Conservation (phyloP, 2,329 filamentous ascomycete genomes). For the Plectosphaerella cucumerina region DNA sequence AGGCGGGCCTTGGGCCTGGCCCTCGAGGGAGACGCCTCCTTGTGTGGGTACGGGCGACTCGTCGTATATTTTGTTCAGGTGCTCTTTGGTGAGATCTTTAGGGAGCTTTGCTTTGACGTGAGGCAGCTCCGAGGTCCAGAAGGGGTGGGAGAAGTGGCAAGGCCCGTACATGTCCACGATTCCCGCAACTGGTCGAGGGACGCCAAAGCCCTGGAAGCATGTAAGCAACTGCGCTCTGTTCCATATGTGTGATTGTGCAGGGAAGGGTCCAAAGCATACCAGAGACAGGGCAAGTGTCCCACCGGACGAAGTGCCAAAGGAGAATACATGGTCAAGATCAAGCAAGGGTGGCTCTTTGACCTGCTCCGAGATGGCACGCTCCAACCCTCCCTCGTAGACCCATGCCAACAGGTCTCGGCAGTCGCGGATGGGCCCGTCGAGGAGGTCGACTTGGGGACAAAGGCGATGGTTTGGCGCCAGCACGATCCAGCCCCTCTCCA, state of each 20-base stretch:
- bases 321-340: conserved; percentile 25
- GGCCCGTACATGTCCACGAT: conserved; percentile 38
- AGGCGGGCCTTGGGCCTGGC: conserved; percentile 26
- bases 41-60: conserved; percentile 29
- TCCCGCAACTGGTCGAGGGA: conserved; percentile 27
- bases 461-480: conserved; percentile 27
- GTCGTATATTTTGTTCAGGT: conserved; percentile 29
- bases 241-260: background rate
- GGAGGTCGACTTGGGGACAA: conserved; percentile 24
- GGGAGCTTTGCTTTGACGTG: conserved; percentile 23
- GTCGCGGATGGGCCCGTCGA: conserved; percentile 26
- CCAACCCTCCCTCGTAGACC: conserved; percentile 24
- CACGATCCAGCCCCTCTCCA: conserved; percentile 31
- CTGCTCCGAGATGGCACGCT: conserved; percentile 16
- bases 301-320: conserved; percentile 31
- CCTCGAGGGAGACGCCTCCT: conserved; percentile 35
- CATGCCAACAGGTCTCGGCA: conserved; percentile 28
- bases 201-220: conserved; percentile 27
- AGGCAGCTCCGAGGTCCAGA: conserved; percentile 29
- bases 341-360: background rate
- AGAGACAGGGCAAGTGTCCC: conserved; percentile 28
- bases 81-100: conserved; percentile 16
- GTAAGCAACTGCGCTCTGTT: background rate
- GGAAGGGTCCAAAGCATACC: conserved; percentile 20
- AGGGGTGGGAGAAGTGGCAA: conserved; percentile 29